Evolutionary conservation across 1,284 basidiomycete species (phyloP).

Genomic region (Cryptococcus sp.): DNA sequence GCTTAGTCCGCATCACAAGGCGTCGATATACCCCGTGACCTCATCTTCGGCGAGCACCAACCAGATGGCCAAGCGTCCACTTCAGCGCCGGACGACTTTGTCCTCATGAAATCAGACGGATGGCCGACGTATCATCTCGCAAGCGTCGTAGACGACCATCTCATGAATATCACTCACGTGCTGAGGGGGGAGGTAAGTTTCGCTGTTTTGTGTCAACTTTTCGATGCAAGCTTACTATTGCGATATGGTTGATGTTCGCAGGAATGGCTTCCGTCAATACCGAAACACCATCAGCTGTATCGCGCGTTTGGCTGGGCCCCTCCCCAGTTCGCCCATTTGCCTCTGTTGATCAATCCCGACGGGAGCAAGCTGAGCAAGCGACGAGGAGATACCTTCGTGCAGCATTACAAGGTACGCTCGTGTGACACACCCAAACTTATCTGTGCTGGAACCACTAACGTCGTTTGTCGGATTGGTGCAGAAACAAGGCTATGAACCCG

Average conservation of each 20-base stretch:
- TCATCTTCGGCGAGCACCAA: conserved; percentile 39
- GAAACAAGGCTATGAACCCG: conserved; percentile 81
- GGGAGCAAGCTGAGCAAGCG: conserved; percentile 95
- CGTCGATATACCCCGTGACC: conserved; percentile 22
- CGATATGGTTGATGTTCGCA: conserved; percentile 40
- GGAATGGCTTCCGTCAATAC: conserved; percentile 97
- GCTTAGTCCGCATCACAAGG: too few relatives aligned
- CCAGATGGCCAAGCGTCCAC: conserved; percentile 16
- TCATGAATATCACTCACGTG: conserved; percentile 95
- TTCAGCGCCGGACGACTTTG: conserved; percentile 70
- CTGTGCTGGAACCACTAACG: neutral
- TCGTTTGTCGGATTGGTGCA: conserved; percentile 20
- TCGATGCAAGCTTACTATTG: neutral
- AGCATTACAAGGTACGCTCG: conserved; percentile 73
- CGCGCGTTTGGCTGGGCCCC: conserved; percentile 69
- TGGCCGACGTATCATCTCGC: conserved; percentile 98
- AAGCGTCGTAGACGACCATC: conserved; percentile 90
- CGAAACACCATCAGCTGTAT: conserved; percentile 89
- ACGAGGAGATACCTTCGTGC: conserved; percentile 64
- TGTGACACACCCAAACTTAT: neutral
- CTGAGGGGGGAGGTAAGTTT: conserved; percentile 80
- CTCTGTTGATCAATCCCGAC: conserved; percentile 84
- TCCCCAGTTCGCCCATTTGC: conserved; percentile 87
- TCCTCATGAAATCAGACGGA: conserved; percentile 86
- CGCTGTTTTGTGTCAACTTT: conserved; percentile 1